Evolutionary conservation across 2,329 filamentous ascomycete genomes (phyloP), one percentile per base, ranked within the genome.

Genomic region (Sporothrix pseudoabietina): DNA sequence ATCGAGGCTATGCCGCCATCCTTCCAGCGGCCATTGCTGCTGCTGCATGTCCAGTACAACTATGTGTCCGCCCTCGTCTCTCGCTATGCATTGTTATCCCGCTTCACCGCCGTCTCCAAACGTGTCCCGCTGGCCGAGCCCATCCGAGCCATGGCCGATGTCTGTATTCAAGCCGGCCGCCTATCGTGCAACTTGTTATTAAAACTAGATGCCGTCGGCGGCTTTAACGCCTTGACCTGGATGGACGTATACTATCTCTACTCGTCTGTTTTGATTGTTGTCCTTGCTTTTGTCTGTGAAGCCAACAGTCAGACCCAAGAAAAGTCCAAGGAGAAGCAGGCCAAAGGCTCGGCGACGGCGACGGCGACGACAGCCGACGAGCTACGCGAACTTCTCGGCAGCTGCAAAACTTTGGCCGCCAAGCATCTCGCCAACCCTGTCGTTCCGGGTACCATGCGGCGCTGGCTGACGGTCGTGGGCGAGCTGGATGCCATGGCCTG

Each of bases 241-340:
- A 82, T 79, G 78, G 82, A 84, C 65, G 77, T 81, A 6, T 84
- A 81, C 79, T 83, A 82, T 55, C 77, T 80, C 2, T 78, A 83
- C 41, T 76, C 81, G 19, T 79, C 82, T 1, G 79, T 79, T 59
- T 80, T 82, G 9, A 77, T 80, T 1, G 78, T 83, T 1, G 80
- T 82, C 1, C 78, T 84, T 5, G 80, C 82, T 55, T 77, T 84
- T 79, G 66, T 83, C 77, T 78, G 77, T 59, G 74, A 77, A 65
- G 71, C 63, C n/a, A 35, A 16, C 49, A 39, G 49, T n/a, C 41
- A 44, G 9, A 44, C 41, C 3, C 41, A 44, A 44, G 41, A 44
- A 12, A 8, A 10, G 41, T 6, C 41, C 41, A 44, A 44, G 12
- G 41, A 8, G 41, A 22, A 26, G 54, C 54, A 26, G 54, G 54